phyloP scores from a whole-genome alignment of 805 yeast species.

The Lipomyces sp. region DNA sequence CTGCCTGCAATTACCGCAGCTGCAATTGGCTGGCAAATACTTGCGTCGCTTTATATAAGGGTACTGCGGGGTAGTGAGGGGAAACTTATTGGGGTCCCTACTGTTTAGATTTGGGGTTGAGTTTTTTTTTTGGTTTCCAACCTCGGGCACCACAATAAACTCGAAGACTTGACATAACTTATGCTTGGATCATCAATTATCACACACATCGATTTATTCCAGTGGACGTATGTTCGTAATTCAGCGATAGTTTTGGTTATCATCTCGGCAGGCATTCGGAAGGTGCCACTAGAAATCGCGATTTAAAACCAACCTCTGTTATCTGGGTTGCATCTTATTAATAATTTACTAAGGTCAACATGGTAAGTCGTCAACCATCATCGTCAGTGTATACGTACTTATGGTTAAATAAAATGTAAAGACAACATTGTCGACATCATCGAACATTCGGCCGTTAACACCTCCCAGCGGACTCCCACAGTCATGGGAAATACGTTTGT shows the following conservation, averaged over 20 bases:
- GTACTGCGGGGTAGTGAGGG: no score
- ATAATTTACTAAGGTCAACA: background rate
- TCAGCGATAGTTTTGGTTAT: background rate
- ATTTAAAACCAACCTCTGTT: background rate
- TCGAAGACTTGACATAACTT: no score
- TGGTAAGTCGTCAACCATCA: background rate
- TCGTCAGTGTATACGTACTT: background rate
- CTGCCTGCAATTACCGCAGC: no score
- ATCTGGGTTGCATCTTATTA: background rate
- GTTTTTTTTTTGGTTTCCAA: no score
- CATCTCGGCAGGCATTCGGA: background rate
- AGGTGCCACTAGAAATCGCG: background rate
- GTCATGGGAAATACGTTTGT: constrained; percentile 80
- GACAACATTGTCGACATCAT: constrained; percentile 2
- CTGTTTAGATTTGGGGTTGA: no score
- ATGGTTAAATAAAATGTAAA: background rate
- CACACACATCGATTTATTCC: background rate
- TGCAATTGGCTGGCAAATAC: no score
- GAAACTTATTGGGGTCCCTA: no score
- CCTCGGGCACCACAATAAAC: no score
- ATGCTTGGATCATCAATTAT: no score
- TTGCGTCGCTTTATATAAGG: no score
- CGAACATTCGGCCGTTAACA: background rate
- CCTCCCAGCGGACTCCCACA: constrained; percentile 72
- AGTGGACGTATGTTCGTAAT: background rate